Evolutionary conservation across 1,139 yeast species (phyloP).

Genomic region (Candida anutae): DNA sequence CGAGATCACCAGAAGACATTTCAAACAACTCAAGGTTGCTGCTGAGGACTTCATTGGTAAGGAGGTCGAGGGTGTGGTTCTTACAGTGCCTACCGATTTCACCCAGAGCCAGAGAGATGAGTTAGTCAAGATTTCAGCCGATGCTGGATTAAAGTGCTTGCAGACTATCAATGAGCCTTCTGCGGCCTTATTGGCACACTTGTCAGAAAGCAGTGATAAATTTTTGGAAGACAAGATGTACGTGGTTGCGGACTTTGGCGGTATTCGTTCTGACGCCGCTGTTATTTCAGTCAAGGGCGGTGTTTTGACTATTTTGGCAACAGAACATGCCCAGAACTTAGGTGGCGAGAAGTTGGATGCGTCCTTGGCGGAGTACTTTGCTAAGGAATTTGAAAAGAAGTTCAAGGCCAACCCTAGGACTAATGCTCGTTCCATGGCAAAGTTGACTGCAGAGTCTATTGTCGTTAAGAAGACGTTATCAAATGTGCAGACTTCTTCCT

Average conservation of each 20-base stretch:
- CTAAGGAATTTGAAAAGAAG: conserved; percentile 91
- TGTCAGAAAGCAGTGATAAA: conserved; percentile 46
- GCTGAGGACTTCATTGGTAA: conserved; percentile 91
- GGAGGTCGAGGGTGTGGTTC: conserved; percentile 71
- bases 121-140: conserved; percentile 52
- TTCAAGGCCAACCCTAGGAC: conserved; percentile 72
- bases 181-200: conserved; percentile 81
- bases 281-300: conserved; percentile 93
- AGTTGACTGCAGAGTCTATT: conserved; percentile 77
- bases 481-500: conserved; percentile 81
- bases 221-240: conserved; percentile 67
- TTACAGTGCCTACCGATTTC: conserved; percentile 90
- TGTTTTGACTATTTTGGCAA: conserved; percentile 78
- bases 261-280: conserved; percentile 93
- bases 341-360: conserved; percentile 88
- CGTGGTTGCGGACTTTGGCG: conserved; percentile 96
- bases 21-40: conserved; percentile 73
- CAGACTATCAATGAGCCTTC: conserved; percentile 92
- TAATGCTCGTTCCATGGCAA: conserved; percentile 80
- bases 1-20: conserved; percentile 78
- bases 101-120: conserved; percentile 63
- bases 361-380: conserved; percentile 73
- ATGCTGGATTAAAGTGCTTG: conserved; percentile 71
- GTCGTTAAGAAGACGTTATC: conserved; percentile 87
- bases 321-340: conserved; percentile 72